phyloP scores from a whole-genome alignment of 805 yeast genomes.

The Debaryomyces tyrocola region DNA sequence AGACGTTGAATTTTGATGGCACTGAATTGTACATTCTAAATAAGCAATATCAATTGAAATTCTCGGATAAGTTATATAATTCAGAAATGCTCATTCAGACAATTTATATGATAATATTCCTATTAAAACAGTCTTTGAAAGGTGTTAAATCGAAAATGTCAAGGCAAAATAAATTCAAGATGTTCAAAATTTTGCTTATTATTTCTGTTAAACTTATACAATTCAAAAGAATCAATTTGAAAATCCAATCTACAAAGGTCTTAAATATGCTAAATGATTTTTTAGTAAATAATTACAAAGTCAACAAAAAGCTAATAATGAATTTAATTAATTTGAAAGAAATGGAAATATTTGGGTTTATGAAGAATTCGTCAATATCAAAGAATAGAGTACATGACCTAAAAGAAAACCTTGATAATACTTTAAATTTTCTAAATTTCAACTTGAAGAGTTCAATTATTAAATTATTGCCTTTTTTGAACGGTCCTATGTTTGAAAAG shows the following conservation, averaged over 20 bases:
- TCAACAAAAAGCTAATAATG: conserved; percentile 37
- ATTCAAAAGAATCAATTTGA: conserved; percentile 19
- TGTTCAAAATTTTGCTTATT: conserved; percentile 32
- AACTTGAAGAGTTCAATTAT: conserved; percentile 28
- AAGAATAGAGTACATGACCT: conserved; percentile 8
- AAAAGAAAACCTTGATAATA: conserved; percentile 19
- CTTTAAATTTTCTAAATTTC: conserved; percentile 27
- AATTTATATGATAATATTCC: conserved; percentile 25
- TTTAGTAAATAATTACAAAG: conserved; percentile 31
- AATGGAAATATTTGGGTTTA: conserved; percentile 22
- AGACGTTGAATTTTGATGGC: conserved; percentile 22
- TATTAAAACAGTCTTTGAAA: conserved; percentile 21
- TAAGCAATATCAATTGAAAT: conserved; percentile 7
- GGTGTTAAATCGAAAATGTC: not conserved
- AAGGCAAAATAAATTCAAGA: conserved; percentile 8
- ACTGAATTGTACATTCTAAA: conserved; percentile 10
- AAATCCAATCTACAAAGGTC: conserved; percentile 23
- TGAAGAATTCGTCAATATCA: conserved; percentile 6
- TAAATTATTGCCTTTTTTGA: conserved; percentile 29
- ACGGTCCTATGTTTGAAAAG: conserved; percentile 39
- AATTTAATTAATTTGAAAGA: conserved; percentile 33
- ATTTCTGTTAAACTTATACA: conserved; percentile 28
- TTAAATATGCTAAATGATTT: conserved; percentile 27
- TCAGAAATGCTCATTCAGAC: not conserved
- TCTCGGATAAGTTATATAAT: conserved; percentile 3